Evolutionary conservation across 1,139 yeast species (phyloP), one percentile per base, ranked within the genome.

Genomic region (Yamadazyma dushanensis): DNA sequence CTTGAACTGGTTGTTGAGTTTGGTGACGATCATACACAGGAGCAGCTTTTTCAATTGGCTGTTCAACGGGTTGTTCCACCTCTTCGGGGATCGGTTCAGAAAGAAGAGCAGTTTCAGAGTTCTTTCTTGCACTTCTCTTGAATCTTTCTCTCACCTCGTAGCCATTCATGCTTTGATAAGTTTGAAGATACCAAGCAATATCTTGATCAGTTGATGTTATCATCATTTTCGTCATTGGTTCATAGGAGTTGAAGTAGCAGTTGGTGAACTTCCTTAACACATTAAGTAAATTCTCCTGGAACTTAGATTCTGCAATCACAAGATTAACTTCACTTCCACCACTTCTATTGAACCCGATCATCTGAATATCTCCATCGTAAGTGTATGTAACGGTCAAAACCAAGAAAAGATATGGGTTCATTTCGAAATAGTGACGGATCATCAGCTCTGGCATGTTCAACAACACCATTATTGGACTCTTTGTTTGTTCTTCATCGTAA

Each of bases 381-480:
- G 61, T 49, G 32, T 54, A 60, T 3, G 60, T 52, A 5, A 63
- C 63, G 22, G 53, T 55, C 32, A 69, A 44, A 1, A 64, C 42
- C 24, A 65, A 45, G 24, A 53, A 53, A 16, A 64, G 49, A 13
- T 50, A 43, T 1, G 56, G 57, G 39, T 59, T 50, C 14, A 45
- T 38, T 18, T 54, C 52, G 37, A 67, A 59, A 28, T 57, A 59
- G 30, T 38, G 39, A 3, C 46, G 42, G 3, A 56, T 51, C 38
- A 56, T 54, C 26, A 53, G 57, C 7, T 53, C 41, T 2, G 57
- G 34, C 43, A 60, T 67, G 50, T 87, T 88, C 44, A 89, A 66
- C 42, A 84, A 77, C 11, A 90, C 54, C 0, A 80, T 79, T 45
- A 86, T 68, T 1, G 82, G 81, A 0, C 90, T 75, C 46, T 72